Conservation (phyloP, 176 grass and related monocot species). For the Oryza coarctata region DNA sequence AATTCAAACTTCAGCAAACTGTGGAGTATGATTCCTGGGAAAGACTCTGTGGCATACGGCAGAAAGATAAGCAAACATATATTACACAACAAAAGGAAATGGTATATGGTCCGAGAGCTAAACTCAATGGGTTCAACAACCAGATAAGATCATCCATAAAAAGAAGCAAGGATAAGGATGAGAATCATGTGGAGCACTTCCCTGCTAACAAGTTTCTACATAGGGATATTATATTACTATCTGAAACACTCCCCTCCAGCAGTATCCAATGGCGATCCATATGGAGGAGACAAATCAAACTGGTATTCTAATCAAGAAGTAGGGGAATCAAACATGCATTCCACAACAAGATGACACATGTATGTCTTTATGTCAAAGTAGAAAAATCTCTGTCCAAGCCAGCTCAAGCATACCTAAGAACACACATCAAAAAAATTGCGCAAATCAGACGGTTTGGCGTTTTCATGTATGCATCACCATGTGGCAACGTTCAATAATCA, state of each 20-base stretch:
- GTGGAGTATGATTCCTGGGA: conserved; percentile 11
- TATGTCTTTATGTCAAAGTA: conserved; percentile 13
- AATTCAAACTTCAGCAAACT: background rate
- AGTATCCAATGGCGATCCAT: conserved; percentile 41
- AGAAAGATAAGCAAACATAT: conserved; percentile 23
- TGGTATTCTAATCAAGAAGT: conserved; percentile 38
- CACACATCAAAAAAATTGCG: background rate
- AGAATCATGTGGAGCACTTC: conserved; percentile 37
- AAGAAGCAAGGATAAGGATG: conserved; percentile 54
- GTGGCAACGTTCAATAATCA: conserved; percentile 10
- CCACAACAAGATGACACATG: conserved; percentile 36
- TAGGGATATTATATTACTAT: conserved; percentile 34
- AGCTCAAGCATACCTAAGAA: conserved; percentile 28
- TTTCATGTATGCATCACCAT: conserved; percentile 28
- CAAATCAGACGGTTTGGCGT: conserved; percentile 12
- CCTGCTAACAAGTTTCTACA: conserved; percentile 35
- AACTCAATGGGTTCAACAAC: conserved; percentile 8
- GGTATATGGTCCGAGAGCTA: conserved; percentile 24
- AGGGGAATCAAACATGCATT: conserved; percentile 9
- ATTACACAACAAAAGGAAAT: conserved; percentile 32
- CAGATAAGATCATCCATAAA: conserved; percentile 53
- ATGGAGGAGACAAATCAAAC: conserved; percentile 33
- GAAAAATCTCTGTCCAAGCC: conserved; percentile 26
- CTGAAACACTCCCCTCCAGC: background rate
- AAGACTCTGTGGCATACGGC: conserved; percentile 22